Percentiles rank a stretch among this genome's conserved stretches.
These are phyloP conservation scores for Prunus yedoensis DNA, from an alignment of 331 rosid genomes.

Conservation along the genomic window DNA sequence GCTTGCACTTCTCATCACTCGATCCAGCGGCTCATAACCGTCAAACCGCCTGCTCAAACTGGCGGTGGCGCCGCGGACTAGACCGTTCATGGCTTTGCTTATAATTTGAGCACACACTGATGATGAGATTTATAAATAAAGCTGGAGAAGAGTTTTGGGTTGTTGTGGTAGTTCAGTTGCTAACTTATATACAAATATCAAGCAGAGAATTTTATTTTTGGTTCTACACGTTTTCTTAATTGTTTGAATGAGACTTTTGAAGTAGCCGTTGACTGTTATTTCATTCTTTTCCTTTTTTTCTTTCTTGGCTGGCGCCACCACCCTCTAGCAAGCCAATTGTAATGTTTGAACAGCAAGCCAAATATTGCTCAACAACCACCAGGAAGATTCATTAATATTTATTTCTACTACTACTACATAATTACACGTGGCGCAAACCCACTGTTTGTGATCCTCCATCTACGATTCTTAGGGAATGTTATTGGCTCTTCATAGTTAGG, in stretches of 20 bases:
- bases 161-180: neutral
- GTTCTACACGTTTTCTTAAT: constrained; percentile 15
- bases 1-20: constrained; percentile 4
- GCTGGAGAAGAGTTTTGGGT: constrained; percentile 6
- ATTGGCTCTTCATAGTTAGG: neutral
- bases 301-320: constrained; percentile 29
- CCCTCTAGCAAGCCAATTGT: neutral
- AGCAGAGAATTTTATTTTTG: neutral
- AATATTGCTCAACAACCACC: neutral
- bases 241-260: neutral
- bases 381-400: neutral
- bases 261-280: constrained; percentile 5
- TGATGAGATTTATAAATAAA: neutral
- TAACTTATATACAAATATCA: neutral
- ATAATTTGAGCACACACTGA: neutral
- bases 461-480: neutral
- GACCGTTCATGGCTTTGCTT: constrained; percentile 34
- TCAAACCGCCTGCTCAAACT: constrained; percentile 40
- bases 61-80: constrained; percentile 39
- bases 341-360: neutral
- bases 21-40: constrained; percentile 46
- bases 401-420: neutral
- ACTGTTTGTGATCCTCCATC: neutral
- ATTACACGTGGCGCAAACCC: neutral
- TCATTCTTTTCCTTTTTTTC: neutral